Evolutionary conservation across 1,139 yeast species (phyloP), one percentile per base, ranked within the genome.

Genomic region (Saccharomyces hybrid): DNA sequence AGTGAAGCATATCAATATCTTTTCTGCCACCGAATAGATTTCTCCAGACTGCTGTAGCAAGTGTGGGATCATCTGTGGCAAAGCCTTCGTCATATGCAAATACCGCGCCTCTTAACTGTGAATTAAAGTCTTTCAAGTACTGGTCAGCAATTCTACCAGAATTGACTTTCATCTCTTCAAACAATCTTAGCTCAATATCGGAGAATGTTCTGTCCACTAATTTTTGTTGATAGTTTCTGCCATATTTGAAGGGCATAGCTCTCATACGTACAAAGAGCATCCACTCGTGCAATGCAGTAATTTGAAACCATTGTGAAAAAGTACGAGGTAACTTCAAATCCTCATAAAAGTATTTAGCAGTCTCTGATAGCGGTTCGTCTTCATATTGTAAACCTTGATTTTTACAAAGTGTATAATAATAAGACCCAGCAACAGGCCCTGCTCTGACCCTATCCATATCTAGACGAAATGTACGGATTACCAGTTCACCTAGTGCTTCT

Each of bases 1-100:
- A 75, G 60, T 88, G 91, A 58, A 87, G 82, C 71, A 86, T 78
- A 71, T 93, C 96, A 38, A 86, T 83, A 61, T 88, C 85, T 38
- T 83, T 82, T 69, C 88, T 83, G 55, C 95, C 96, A 64, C 88
- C 88, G 73, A 90, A 93, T 57, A 93, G 73, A 68, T 90, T 90
- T 76, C 97, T 83, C 96, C 96, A 88, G 48, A 91, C 72, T 0
- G 97, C 96, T 48, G 87, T 82, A 1, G 96, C 96, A 58, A 91
- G 74, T 1, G 93, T 88, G 26, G 88, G 82, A 70, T 91, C 98
- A 61, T 86, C 87, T 32, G 89, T 81, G 63, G 80, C 81, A 55
- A 95, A 79, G 0, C 95, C 98, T 73, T 93, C 98, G 71, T 95
- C 99, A 66, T 91, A 91, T 1, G 96, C 86, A 64, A 91, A 82